phyloP scores from a whole-genome alignment of 2,329 filamentous ascomycete genomes.

The Grosmannia serpens region DNA sequence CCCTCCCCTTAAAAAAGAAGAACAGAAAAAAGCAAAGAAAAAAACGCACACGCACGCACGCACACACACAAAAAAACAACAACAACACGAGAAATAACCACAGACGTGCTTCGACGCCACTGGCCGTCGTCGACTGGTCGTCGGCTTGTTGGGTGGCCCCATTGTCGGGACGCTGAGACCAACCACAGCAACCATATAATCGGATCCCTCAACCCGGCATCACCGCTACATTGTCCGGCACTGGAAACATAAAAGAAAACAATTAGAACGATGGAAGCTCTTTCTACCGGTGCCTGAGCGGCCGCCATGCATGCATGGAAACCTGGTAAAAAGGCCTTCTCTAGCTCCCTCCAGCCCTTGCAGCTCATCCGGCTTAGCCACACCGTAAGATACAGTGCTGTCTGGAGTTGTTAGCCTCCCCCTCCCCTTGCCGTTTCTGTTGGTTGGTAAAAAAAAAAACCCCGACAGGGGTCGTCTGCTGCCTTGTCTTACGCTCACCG shows the following conservation, averaged over 20 bases:
- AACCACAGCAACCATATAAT: background rate
- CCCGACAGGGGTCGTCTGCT: background rate
- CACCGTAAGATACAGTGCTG: slow-evolving; percentile 1
- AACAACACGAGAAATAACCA: background rate
- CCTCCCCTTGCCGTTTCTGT: background rate
- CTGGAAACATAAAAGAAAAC: background rate
- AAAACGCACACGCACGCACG: background rate
- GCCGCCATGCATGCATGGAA: background rate
- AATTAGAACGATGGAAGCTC: background rate
- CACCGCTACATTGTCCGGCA: background rate
- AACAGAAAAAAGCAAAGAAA: background rate
- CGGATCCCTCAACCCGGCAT: background rate
- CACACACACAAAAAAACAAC: background rate
- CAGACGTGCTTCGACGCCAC: background rate
- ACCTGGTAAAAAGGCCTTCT: background rate
- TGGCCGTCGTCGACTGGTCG: background rate
- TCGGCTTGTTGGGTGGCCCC: background rate
- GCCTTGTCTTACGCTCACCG: slow-evolving; percentile 21
- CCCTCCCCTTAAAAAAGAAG: no score
- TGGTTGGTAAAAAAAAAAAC: background rate
- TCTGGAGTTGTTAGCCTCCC: background rate
- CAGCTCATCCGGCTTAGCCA: background rate
- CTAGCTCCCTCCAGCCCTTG: background rate
- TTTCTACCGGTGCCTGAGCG: background rate
- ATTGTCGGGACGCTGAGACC: background rate